These are phyloP conservation scores for Phytophthora cactorum DNA, from an alignment of 352 stramenopile species.

Conservation along the genomic window DNA sequence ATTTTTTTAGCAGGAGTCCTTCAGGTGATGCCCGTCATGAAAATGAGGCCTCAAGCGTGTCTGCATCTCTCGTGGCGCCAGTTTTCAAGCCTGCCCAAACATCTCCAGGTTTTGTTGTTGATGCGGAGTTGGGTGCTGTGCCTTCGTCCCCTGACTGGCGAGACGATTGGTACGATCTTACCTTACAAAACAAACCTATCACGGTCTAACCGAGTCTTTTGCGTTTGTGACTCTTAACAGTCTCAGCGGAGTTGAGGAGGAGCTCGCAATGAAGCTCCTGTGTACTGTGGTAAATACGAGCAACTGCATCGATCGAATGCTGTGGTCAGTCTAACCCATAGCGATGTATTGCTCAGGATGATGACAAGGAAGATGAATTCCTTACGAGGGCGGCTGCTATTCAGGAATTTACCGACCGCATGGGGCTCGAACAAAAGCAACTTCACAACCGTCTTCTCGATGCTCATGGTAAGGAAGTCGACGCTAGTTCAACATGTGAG, in stretches of 20 bases:
- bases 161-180: constrained; percentile 33
- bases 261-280: constrained; percentile 24
- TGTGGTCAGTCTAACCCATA: neutral
- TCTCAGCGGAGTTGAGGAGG: constrained; percentile 25
- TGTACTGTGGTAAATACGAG: constrained; percentile 28
- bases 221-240: neutral
- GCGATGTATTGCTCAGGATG: constrained; percentile 27
- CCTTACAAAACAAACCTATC: neutral
- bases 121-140: constrained; percentile 5
- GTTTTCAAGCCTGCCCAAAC: neutral
- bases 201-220: neutral
- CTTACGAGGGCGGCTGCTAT: constrained; percentile 23
- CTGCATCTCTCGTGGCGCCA: constrained; percentile 1
- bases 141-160: constrained; percentile 16
- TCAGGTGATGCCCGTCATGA: neutral
- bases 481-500: neutral
- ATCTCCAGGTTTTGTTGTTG: neutral
- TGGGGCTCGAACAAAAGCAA: constrained; percentile 33
- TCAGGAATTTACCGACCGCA: constrained; percentile 32
- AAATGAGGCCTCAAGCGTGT: neutral
- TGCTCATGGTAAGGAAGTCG: constrained; percentile 34
- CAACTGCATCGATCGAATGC: neutral
- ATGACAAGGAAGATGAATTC: constrained; percentile 43
- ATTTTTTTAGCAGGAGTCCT: constrained; percentile 6
- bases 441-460: constrained; percentile 39